Base-by-base conservation (phyloP, 495 filamentous ascomycete species). In the Aspergillus cavernicola region DNA sequence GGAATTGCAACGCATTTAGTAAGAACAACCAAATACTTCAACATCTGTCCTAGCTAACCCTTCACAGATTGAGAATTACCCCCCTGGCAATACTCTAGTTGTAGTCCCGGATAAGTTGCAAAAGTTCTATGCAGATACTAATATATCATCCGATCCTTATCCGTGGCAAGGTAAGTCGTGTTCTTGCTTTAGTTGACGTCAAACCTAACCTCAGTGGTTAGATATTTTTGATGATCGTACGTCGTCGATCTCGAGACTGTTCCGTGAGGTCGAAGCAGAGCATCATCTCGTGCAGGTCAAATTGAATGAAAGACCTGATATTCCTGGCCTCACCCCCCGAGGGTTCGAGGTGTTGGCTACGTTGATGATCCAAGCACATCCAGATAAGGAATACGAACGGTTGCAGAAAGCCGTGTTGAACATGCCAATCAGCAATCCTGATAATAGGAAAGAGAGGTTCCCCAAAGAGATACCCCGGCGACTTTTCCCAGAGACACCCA, bases 271-370 rank as follows among this genome's bases (percentile, higher is more conserved):
- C 11, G 78, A 79, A 18, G 91, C 86, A 57, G 79, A 92, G 58
- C 90, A 95, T 62, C 87, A 92, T 67, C 79, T 95, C 11, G 80
- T 95, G 1, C 92, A 90, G 55, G 69, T 76, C 19, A 72, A 78
- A 26, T 59, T 77, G 13, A 73, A 75, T 11, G 75, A 81, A 41
- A 68, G 76, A 48, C 89, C 92, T 4, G 79, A 79, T 38, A 78
- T 90, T 28, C 92, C 92, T 2, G 86, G 80, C 12, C 74, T 97
- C 13, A 96, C 92, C 1, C 86, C 88, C 2, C 60, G 75, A 24
- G 92, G 92, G 3, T 97, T 95, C 65, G 78, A 86, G 53, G 70
- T 70, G 48, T 96, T 88, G 84, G 82, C 87, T 65, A 90, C 87
- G 0, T 69, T 82, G 18, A 76, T 87, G 68, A 86, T 96, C 42